Evolutionary conservation across 805 yeast genomes (phyloP).

Genomic region (Cyberlindnera bimundalis): DNA sequence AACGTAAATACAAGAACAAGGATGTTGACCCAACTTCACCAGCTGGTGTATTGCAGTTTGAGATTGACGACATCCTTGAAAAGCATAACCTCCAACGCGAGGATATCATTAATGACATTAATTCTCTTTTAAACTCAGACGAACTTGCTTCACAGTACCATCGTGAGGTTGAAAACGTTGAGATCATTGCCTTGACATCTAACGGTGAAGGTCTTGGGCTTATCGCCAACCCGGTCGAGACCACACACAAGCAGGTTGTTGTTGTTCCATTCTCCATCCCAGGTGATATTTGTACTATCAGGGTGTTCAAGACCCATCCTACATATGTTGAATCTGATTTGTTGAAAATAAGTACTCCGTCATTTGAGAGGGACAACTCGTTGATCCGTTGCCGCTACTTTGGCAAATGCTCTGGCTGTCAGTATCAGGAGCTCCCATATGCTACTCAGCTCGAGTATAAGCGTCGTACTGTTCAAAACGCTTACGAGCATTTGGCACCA

Average conservation of each 20-base stretch:
- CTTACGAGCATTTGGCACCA: slow-evolving; percentile 76
- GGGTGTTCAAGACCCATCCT: slow-evolving; percentile 76
- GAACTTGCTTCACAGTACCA: slow-evolving; percentile 47
- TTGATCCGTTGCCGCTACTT: slow-evolving; percentile 78
- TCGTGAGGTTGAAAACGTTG: slow-evolving; percentile 54
- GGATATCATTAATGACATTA: slow-evolving; percentile 63
- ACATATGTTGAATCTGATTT: slow-evolving; percentile 73
- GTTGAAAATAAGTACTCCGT: slow-evolving; percentile 43
- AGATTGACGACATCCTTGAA: slow-evolving; percentile 57
- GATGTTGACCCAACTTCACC: slow-evolving; percentile 75
- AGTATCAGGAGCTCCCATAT: slow-evolving; percentile 78
- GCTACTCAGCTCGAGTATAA: slow-evolving; percentile 70
- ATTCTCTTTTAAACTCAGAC: slow-evolving; percentile 57
- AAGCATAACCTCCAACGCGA: slow-evolving; percentile 40
- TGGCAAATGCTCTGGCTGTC: slow-evolving; percentile 94
- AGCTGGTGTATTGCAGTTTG: slow-evolving; percentile 71
- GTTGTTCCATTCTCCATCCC: slow-evolving; percentile 86
- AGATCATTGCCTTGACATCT: slow-evolving; percentile 57
- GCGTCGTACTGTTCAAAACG: slow-evolving; percentile 70
- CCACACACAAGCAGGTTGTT: slow-evolving; percentile 51
- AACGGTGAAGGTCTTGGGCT: slow-evolving; percentile 88
- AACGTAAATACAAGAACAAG: slow-evolving; percentile 56
- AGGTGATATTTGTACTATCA: slow-evolving; percentile 71
- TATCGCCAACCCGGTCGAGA: slow-evolving; percentile 54
- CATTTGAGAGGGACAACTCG: slow-evolving; percentile 47